Base-by-base conservation (phyloP, 2,329 filamentous ascomycete genomes). In the Colletotrichum cereale region DNA sequence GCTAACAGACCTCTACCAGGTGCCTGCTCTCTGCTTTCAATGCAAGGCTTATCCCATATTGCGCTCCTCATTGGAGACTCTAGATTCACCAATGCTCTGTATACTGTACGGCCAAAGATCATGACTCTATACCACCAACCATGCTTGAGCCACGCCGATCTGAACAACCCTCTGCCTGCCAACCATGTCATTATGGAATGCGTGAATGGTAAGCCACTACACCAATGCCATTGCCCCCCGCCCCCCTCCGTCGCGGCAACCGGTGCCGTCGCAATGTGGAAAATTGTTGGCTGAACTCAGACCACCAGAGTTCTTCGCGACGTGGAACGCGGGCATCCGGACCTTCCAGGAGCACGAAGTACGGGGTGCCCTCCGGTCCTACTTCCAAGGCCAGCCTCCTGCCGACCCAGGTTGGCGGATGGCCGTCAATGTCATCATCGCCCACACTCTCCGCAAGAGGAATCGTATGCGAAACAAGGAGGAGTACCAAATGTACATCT, bases 141-240 rank as follows among this genome's bases (percentile, higher is more conserved):
- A 36, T 71, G 40, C 26, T 26, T 71, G 21, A 52, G 57, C 10
- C 68, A 29, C 7, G 42, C 38, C n/a, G 64, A 71, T 18, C 24
- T 52, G 12, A 68, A 68, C 24, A 42, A 71, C 31, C 68, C 68
- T 48, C 65, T 71, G 12, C 68, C 68, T 60, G 58, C 68, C 12
- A 55, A 71, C 31, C 68, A 68, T 57, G 65, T 71, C 12, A 71
- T 71, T 18, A 63, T 71, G 65, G 68, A 71, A 31, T 71, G 65
- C 12, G 52, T 71, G 18, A 68, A 71, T 16, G 68, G 68, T 71
- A 38, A 60, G 36, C n/a, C 31, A 10, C 26, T 50, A 4, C 12
- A 21, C 10, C 14, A 29, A 24, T 38, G 44, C 44, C 29, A 21
- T 16, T 21, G 2, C 5, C n/a, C 21, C n/a, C 18, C 3, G 31